Percentiles rank a stretch among this genome's conserved stretches.
phyloP scores from a whole-genome alignment of 208 protist genomes.

The Trichomonas vaginalis region DNA sequence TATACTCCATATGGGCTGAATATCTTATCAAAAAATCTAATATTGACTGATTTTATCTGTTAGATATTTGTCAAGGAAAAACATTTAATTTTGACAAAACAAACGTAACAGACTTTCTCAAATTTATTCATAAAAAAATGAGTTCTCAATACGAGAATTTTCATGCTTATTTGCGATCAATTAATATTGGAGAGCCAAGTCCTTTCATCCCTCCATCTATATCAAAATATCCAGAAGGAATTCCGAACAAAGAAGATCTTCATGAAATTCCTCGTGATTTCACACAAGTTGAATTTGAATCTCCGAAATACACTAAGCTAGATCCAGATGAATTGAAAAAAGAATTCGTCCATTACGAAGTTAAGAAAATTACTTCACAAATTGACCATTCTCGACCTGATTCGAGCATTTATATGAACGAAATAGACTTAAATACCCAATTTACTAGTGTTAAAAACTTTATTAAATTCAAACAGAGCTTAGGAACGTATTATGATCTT shows the following conservation, averaged over 20 bases:
- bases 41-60: too few relatives aligned
- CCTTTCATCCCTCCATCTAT: not conserved
- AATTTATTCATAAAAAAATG: too few relatives aligned
- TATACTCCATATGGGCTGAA: too few relatives aligned
- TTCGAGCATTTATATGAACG: not conserved
- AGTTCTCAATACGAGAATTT: too few relatives aligned
- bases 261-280: not conserved
- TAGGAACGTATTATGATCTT: not conserved
- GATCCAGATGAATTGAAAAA: not conserved
- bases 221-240: not conserved
- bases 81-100: too few relatives aligned
- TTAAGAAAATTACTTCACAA: not conserved
- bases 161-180: not conserved
- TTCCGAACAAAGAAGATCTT: not conserved
- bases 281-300: not conserved
- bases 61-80: too few relatives aligned
- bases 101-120: too few relatives aligned
- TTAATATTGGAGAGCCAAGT: not conserved
- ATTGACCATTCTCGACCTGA: not conserved
- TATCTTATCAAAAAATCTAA: too few relatives aligned
- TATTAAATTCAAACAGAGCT: not conserved
- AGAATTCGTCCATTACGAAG: not conserved
- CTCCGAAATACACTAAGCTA: not conserved
- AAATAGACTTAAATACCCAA: not conserved
- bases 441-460: not conserved